These are phyloP conservation scores for Trapa bicornis DNA, from an alignment of 345 rosid genomes.

Conservation along the genomic window DNA sequence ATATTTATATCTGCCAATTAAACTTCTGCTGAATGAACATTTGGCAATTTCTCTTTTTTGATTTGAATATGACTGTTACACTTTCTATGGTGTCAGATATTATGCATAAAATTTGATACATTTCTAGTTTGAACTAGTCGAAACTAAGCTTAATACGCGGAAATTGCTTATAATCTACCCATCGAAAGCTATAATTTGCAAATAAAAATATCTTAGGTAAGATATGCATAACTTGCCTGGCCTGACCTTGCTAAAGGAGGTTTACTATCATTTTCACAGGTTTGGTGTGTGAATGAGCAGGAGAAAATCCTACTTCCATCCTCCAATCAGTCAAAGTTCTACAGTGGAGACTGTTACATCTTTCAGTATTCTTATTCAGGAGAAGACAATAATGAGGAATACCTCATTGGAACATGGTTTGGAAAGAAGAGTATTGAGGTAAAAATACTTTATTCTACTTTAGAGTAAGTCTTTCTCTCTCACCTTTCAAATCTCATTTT, in stretches of 20 bases:
- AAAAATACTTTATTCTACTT: conserved; percentile 1
- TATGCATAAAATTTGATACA: background rate
- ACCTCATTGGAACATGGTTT: conserved; percentile 85
- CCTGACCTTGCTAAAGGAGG: conserved; percentile 10
- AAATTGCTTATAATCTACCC: background rate
- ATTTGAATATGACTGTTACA: background rate
- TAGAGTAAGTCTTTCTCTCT: background rate
- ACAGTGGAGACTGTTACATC: conserved; percentile 81
- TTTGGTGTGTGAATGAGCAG: conserved; percentile 68
- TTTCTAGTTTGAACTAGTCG: background rate
- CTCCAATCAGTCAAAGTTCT: conserved; percentile 77
- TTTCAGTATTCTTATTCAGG: conserved; percentile 86
- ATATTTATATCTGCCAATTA: no score
- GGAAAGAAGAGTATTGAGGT: conserved; percentile 93
- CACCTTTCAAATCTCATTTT: background rate
- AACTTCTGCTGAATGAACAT: background rate
- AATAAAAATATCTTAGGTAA: background rate
- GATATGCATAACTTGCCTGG: background rate
- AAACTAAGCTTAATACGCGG: background rate
- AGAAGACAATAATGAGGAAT: conserved; percentile 72
- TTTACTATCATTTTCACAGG: conserved; percentile 23
- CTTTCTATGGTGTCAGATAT: background rate
- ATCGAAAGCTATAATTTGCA: background rate
- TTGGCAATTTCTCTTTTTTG: background rate
- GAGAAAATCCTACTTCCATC: conserved; percentile 66